A percentile compares a stretch with the other conserved stretches of the same genome.
These are phyloP conservation scores for Epichloe hybrida DNA, from an alignment of 2,329 filamentous ascomycete species.

Conservation along the genomic window DNA sequence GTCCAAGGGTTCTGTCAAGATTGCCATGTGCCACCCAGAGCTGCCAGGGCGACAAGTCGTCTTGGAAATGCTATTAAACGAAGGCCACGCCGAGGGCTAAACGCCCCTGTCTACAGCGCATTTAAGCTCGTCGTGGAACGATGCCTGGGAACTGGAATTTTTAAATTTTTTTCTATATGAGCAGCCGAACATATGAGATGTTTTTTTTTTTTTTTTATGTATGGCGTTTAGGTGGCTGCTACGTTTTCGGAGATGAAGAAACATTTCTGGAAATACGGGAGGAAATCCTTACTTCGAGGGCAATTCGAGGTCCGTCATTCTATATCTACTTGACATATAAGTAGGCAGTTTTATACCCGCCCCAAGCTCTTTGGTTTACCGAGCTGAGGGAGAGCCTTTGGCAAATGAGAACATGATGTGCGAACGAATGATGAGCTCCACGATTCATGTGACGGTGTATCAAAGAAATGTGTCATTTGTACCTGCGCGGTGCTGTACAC, in stretches of 20 bases:
- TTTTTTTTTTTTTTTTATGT: neutral
- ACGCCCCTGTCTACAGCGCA: neutral
- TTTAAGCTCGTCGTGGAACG: neutral
- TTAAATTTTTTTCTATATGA: neutral
- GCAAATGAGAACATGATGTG: too few relatives aligned
- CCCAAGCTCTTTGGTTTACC: neutral
- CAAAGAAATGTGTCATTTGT: neutral
- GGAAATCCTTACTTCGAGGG: neutral
- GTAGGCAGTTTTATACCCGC: conserved; percentile 2
- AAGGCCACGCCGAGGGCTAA: conserved; percentile 49
- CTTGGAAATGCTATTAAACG: conserved; percentile 83
- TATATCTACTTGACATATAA: neutral
- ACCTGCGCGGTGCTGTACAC: neutral
- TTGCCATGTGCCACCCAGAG: conserved; percentile 90
- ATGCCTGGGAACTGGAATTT: neutral
- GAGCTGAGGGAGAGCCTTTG: neutral
- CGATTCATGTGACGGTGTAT: too few relatives aligned
- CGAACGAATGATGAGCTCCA: too few relatives aligned
- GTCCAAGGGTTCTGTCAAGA: conserved; percentile 70
- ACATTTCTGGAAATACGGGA: neutral
- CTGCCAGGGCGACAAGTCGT: conserved; percentile 74
- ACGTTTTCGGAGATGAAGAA: neutral
- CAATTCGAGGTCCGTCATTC: neutral
- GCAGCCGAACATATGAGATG: neutral
- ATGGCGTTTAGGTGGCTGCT: conserved; percentile 1